Evolutionary conservation across 2,329 filamentous ascomycete species (phyloP), one percentile per base, ranked within the genome.

Genomic region (Pyrenophora seminiperda): DNA sequence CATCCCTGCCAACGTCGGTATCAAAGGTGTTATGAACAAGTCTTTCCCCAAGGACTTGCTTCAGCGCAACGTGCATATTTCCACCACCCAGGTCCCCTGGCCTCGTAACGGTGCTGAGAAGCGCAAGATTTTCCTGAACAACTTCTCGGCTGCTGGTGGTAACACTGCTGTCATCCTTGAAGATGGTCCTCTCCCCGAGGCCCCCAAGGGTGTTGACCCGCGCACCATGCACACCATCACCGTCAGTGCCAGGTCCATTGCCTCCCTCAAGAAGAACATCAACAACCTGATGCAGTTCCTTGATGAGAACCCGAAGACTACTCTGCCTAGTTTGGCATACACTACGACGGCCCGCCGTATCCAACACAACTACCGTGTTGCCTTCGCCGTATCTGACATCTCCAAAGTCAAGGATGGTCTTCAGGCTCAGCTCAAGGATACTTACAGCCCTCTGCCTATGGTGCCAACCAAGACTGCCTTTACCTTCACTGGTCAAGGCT

Each of bases 11-110:
- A 80, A 81, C 50, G 77, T 81, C 39, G 79, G 79, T 59, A 81
- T 81, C 70, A 81, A 81, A 69, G 78, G 77, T 37, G 76, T 78
- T 45, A 79, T 81, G 60, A 82, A 82, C 71, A 79, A 81, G 71
- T 76, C 75, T 5, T 81, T 82, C 70, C 79, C 79, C 18, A 78
- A 79, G 54, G 79, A 82, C 59, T 63, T 81, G 27, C 67, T 64
- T 22, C 77, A 80, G 62, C 79, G 79, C 58, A 81, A 80, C 47
- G 77, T 82, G 30, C 75, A 81, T 63, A 81, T 82, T 49, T 73
- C 76, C n/a, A 70, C 71, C 9, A 73, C 73, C 45, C 71, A 77
- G 51, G 74, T 79, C 3, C 66, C 73, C 30, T 79, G 73, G 59
- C 75, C 76, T 20, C 75, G 79, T 19, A 76, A 79, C 38, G 77